Evolutionary conservation across 208 protist genomes (phyloP).

Genomic region (Eutreptiella sp.): DNA sequence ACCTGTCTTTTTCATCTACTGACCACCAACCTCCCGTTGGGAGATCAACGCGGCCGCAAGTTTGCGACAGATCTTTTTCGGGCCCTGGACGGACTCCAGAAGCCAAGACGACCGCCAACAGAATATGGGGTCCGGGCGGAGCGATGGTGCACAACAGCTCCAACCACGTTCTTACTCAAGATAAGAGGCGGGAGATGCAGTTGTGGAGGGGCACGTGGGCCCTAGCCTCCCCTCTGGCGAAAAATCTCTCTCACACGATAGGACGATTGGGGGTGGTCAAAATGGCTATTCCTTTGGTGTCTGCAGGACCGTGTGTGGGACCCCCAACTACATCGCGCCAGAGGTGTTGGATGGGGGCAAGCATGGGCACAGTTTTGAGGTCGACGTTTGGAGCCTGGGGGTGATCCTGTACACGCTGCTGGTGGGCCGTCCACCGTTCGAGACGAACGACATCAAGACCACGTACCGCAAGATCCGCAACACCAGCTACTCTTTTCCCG

Average conservation of each 20-base stretch:
- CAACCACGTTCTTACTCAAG: too few relatives aligned
- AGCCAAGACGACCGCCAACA: too few relatives aligned
- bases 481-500: conserved; percentile 85
- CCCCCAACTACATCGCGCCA: conserved; percentile 93
- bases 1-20: too few relatives aligned
- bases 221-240: background rate
- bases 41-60: too few relatives aligned
- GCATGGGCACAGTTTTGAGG: conserved; percentile 90
- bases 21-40: too few relatives aligned
- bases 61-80: too few relatives aligned
- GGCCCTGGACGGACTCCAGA: too few relatives aligned
- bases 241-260: background rate
- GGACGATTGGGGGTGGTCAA: background rate
- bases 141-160: too few relatives aligned
- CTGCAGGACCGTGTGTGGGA: conserved; percentile 91
- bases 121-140: too few relatives aligned
- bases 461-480: conserved; percentile 91
- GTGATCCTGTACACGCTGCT: conserved; percentile 96
- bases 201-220: background rate
- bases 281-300: background rate
- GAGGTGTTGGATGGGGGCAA: conserved; percentile 74
- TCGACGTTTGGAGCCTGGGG: conserved; percentile 95
- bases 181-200: too few relatives aligned
- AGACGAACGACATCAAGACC: conserved; percentile 87
- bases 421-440: conserved; percentile 95